Conservation (phyloP, 2,329 filamentous ascomycete genomes). For the Biscogniauxia marginata region DNA sequence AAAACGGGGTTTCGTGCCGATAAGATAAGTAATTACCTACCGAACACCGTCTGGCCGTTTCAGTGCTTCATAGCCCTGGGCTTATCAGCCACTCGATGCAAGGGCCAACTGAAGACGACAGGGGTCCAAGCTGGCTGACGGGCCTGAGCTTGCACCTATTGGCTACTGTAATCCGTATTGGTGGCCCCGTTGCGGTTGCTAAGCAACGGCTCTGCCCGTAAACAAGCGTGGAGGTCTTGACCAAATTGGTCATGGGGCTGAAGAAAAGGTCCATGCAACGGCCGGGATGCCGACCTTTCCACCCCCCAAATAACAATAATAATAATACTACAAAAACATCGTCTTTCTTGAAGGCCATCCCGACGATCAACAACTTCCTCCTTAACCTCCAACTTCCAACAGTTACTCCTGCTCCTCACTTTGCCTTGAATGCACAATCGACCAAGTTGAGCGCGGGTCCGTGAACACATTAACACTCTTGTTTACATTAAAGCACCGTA, state of each 20-base stretch:
- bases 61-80: no score
- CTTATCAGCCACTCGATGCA: not conserved
- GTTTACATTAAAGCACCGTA: not conserved
- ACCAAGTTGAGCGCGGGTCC: not conserved
- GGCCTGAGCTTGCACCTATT: not conserved
- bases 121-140: not conserved
- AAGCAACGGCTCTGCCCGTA: slow-evolving; percentile 22
- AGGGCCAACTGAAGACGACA: not conserved
- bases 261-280: slow-evolving; percentile 25
- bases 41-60: not conserved
- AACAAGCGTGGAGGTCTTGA: slow-evolving; percentile 17
- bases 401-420: not conserved
- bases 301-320: slow-evolving; percentile 31
- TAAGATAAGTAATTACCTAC: not conserved
- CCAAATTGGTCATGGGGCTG: slow-evolving; percentile 21
- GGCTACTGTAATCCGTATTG: not conserved
- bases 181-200: slow-evolving; percentile 20
- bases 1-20: not conserved
- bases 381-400: slow-evolving; percentile 7
- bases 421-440: not conserved
- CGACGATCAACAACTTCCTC: slow-evolving; percentile 14
- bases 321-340: slow-evolving; percentile 33
- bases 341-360: slow-evolving; percentile 16
- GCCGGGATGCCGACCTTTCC: slow-evolving; percentile 14
- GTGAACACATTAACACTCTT: not conserved